These are phyloP conservation scores for Wickerhamomyces sp. DNA, from an alignment of 1,139 yeast genomes.

Conservation along the genomic window DNA sequence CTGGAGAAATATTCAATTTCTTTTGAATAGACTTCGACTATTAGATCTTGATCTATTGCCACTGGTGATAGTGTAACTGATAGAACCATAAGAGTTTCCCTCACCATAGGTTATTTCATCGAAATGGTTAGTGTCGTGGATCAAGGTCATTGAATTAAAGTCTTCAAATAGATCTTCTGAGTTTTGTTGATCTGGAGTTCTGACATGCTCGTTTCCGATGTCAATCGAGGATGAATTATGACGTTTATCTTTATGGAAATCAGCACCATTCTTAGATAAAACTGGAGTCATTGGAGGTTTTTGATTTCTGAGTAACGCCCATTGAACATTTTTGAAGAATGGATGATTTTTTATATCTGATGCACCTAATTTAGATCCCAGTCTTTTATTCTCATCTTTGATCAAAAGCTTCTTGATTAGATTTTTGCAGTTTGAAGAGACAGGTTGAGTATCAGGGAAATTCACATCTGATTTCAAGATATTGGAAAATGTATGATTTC, in stretches of 20 bases:
- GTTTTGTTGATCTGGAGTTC: slow-evolving; percentile 30
- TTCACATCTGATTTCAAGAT: slow-evolving; percentile 78
- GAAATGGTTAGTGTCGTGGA: slow-evolving; percentile 55
- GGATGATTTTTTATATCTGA: slow-evolving; percentile 88
- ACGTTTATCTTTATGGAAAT: slow-evolving; percentile 29
- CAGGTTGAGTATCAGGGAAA: slow-evolving; percentile 56
- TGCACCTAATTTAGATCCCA: slow-evolving; percentile 93
- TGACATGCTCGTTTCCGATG: slow-evolving; percentile 23
- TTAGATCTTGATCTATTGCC: slow-evolving; percentile 34
- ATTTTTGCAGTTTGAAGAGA: slow-evolving; percentile 72
- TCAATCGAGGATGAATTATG: slow-evolving; percentile 21
- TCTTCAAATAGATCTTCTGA: slow-evolving; percentile 76
- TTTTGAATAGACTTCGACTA: slow-evolving; percentile 34
- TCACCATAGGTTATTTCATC: slow-evolving; percentile 45
- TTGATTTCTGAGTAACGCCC: slow-evolving; percentile 91
- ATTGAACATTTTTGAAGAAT: slow-evolving; percentile 84
- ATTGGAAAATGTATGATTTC: slow-evolving; percentile 86
- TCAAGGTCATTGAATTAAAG: slow-evolving; percentile 85
- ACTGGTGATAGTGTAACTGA: slow-evolving; percentile 57
- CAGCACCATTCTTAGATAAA: slow-evolving; percentile 55
- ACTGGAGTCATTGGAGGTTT: slow-evolving; percentile 95
- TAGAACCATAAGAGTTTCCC: slow-evolving; percentile 55
- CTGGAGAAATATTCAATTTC: slow-evolving; percentile 25
- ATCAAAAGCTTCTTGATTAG: slow-evolving; percentile 75
- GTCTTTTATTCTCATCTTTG: slow-evolving; percentile 82